Evolutionary conservation across 108 stramenopile species (phyloP).

Genomic region (Chaetoceros tenuissimus): DNA sequence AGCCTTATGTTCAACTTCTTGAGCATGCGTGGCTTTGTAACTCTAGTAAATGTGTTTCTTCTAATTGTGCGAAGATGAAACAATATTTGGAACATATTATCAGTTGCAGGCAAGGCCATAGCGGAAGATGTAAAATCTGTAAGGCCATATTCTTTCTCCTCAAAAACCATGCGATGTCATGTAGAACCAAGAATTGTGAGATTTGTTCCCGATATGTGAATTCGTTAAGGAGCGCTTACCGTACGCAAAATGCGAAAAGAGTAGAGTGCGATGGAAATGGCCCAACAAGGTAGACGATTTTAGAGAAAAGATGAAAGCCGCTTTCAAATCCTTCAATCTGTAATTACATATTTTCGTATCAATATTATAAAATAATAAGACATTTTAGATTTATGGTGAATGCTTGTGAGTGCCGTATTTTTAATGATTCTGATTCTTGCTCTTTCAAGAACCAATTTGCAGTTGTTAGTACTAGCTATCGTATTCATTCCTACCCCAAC

Average conservation of each 20-base stretch:
- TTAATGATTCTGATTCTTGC: no score
- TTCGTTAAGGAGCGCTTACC: slow-evolving; percentile 84
- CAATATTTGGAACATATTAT: slow-evolving; percentile 70
- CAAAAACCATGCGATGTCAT: slow-evolving; percentile 92
- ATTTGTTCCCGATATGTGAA: slow-evolving; percentile 92
- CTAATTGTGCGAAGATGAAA: slow-evolving; percentile 97
- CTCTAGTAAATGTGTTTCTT: slow-evolving; percentile 65
- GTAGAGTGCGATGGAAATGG: slow-evolving; percentile 88
- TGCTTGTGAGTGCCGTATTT: no score
- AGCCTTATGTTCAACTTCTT: slow-evolving; percentile 93
- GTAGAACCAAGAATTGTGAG: slow-evolving; percentile 71
- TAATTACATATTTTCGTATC: no score
- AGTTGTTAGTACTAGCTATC: no score
- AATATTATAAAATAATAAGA: no score
- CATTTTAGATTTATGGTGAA: no score
- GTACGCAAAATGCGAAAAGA: slow-evolving; percentile 81
- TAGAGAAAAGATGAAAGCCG: no score
- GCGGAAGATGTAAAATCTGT: slow-evolving; percentile 90
- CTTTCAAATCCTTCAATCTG: no score
- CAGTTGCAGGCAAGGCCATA: slow-evolving; percentile 48
- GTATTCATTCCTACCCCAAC: no score
- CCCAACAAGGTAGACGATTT: no score
- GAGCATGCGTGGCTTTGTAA: slow-evolving; percentile 91
- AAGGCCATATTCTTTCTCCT: slow-evolving; percentile 92
- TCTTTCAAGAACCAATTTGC: no score